Evolutionary conservation across 257 asterid genomes (phyloP).

Genomic region (Gentiana macrophylla): DNA sequence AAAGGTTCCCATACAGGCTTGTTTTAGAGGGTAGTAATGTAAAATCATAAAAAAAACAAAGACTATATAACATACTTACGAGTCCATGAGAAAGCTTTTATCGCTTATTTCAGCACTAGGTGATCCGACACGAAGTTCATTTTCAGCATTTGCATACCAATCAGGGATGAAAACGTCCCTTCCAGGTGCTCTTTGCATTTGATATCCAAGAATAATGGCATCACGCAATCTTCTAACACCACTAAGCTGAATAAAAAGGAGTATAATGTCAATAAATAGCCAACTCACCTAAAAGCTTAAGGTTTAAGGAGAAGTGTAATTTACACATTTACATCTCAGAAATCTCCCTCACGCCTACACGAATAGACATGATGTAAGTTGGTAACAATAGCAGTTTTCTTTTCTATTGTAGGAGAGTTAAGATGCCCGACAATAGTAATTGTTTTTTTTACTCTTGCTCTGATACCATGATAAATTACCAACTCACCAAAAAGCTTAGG

Average conservation of each 20-base stretch:
- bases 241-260: slow-evolving; percentile 44
- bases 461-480: no score
- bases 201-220: slow-evolving; percentile 96
- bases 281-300: slow-evolving; percentile 1
- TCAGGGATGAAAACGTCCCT: slow-evolving; percentile 92
- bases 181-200: slow-evolving; percentile 87
- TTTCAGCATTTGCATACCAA: slow-evolving; percentile 97
- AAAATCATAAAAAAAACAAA: slow-evolving; percentile 10
- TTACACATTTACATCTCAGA: background rate
- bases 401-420: no score
- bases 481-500: no score
- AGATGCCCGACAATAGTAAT: no score
- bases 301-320: background rate
- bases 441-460: no score
- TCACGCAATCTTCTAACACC: slow-evolving; percentile 96
- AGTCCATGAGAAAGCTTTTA: slow-evolving; percentile 25
- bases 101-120: slow-evolving; percentile 45
- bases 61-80: slow-evolving; percentile 38
- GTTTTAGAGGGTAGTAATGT: slow-evolving; percentile 6
- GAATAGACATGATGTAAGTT: no score
- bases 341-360: no score
- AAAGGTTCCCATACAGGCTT: slow-evolving; percentile 3
- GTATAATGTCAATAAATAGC: background rate
- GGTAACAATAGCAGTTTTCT: no score
- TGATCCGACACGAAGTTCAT: slow-evolving; percentile 82